Evolutionary conservation across 352 stramenopile species (phyloP), one percentile per base, ranked within the genome.

Genomic region (Phytopythium ostracodes): DNA sequence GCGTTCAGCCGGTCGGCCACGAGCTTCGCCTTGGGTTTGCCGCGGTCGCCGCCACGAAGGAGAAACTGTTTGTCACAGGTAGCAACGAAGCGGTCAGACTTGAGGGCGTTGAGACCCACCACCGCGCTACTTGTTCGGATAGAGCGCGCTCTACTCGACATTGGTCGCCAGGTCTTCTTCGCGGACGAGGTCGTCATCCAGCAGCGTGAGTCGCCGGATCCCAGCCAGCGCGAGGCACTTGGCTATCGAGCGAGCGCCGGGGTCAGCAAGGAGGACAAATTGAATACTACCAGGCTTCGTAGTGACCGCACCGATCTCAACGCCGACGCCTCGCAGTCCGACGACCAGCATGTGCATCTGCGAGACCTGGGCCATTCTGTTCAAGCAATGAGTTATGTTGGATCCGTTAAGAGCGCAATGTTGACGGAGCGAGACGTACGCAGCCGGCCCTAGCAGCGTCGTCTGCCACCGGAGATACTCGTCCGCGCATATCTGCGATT

Each of bases 301-400:
- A 17, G 17, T 1, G 20, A 29, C 18, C 43, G 8, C 29, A 79
- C 75, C 75, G 29, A 77, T 76, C 55, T 81, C 75, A n/a, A 77
- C 65, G 18, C 75, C 75, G 51, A 78, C 66, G 2, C 72, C 68
- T 22, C 68, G 66, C 14, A 81, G 59, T 36, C 75, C 75, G 8
- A 81, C 72, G 20, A 84, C 58, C 38, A 84, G 66, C 59, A 81
- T 70, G 38, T 79, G 68, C 67, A 84, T 68, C 35, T 68, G 63
- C 38, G 72, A 60, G 44, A 79, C 71, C 25, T 78, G 67, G 52
- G 77, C 63, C 75, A 79, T 72, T 24, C 75, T 84, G 17, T 22
- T 47, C 15, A 5, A 47, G 42, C 6, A 10, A 14, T 4, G 18
- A 47, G 42, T 8, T 0, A 15, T 22, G 43, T 50, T 24, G 29